Conservation (phyloP, 768 basidiomycete species). For the Amanita exitialis region DNA sequence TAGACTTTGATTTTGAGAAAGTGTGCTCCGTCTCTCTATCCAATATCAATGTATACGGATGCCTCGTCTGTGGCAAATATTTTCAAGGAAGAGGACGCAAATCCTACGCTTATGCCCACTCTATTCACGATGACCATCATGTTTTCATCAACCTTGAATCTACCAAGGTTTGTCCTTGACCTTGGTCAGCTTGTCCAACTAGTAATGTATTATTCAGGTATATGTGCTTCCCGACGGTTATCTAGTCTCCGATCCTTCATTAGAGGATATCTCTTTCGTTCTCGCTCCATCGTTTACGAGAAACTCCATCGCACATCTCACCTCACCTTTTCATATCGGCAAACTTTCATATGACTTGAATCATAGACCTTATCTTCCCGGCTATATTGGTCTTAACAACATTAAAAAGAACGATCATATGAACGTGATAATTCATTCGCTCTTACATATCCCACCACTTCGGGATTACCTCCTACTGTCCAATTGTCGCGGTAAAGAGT, state of each 20-base stretch:
- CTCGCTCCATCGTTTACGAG: conserved; percentile 81
- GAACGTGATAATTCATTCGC: conserved; percentile 92
- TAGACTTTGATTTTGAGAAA: conserved; percentile 99
- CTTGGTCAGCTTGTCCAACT: background rate
- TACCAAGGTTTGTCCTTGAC: conserved; percentile 52
- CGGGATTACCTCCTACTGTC: conserved; percentile 82
- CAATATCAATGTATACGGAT: conserved; percentile 97
- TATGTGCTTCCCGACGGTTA: conserved; percentile 98
- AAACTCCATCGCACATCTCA: conserved; percentile 41
- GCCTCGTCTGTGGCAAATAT: conserved; percentile 96
- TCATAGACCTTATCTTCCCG: conserved; percentile 77
- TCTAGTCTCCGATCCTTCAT: conserved; percentile 89
- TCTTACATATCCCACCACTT: conserved; percentile 84
- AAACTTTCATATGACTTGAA: conserved; percentile 82
- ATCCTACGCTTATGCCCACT: conserved; percentile 93
- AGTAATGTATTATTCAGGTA: conserved; percentile 43
- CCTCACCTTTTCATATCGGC: conserved; percentile 45
- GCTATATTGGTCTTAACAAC: conserved; percentile 95
- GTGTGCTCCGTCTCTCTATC: conserved; percentile 94
- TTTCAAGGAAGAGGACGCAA: conserved; percentile 94
- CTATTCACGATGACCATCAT: conserved; percentile 96
- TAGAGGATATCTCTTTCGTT: conserved; percentile 91
- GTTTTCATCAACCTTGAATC: conserved; percentile 96
- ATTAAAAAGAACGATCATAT: conserved; percentile 96
- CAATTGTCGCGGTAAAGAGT: conserved; percentile 59